Percentiles rank a stretch among this genome's conserved stretches.
Conservation (phyloP, 1,284 basidiomycete species). For the Cryptococcus floricola region DNA sequence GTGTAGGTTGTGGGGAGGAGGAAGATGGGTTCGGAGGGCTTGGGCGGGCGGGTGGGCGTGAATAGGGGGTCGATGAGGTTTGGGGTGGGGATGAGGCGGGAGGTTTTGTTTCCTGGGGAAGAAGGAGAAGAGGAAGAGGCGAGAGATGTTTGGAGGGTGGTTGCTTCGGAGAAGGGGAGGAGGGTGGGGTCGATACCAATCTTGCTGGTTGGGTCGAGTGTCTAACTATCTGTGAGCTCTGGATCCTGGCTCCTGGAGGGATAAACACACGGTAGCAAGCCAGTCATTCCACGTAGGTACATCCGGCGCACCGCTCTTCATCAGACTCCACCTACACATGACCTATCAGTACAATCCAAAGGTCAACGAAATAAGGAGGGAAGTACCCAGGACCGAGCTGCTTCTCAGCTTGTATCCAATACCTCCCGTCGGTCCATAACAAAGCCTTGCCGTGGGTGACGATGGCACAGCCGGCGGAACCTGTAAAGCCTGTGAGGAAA, state of each 20-base stretch:
- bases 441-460: constrained; percentile 66
- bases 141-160: constrained; percentile 33
- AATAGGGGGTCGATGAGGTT: constrained; percentile 85
- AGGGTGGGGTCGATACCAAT: constrained; percentile 80
- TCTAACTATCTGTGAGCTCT: constrained; percentile 48
- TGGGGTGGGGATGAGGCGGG: constrained; percentile 56
- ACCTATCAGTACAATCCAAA: neutral
- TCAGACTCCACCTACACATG: constrained; percentile 75
- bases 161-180: constrained; percentile 60
- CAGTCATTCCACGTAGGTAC: constrained; percentile 90
- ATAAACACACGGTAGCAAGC: constrained; percentile 60
- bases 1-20: constrained; percentile 61
- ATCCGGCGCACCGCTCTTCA: constrained; percentile 82
- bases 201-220: constrained; percentile 59
- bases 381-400: constrained; percentile 70
- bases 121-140: constrained; percentile 15
- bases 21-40: constrained; percentile 68
- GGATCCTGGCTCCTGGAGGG: neutral
- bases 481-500: constrained; percentile 88
- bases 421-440: constrained; percentile 77
- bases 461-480: constrained; percentile 83
- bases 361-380: neutral
- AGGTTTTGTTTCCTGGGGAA: constrained; percentile 42
- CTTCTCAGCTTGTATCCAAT: constrained; percentile 86
- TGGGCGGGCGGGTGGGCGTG: constrained; percentile 58